Evolutionary conservation across 805 yeast genomes (phyloP), one percentile per base, ranked within the genome.

Genomic region (Saturnispora besseyi): DNA sequence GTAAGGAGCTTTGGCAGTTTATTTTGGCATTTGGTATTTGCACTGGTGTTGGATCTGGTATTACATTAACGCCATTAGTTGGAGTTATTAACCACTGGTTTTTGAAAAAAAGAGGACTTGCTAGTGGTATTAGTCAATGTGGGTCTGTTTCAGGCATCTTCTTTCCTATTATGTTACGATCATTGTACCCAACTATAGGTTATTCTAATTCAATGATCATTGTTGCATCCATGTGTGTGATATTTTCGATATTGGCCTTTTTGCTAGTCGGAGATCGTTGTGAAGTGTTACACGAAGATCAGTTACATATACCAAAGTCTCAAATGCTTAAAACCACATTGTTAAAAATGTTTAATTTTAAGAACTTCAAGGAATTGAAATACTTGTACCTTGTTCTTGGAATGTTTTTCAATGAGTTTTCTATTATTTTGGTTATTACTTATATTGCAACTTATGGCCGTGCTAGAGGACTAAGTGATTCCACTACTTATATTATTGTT

Each of bases 51-150:
- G 87, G 87, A 0, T 72, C 77, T 34, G 84, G 85, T 2, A 62
- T 82, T 33, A 71, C 81, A 42, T 72, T 79, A 63, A 74, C 82
- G 6, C 88, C 89, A 0, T 63, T 80, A 40, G 71, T 83, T 5
- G 77, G 85, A 12, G 81, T 79, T 22, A 73, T 81, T 0, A 77
- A 81, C 26, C 87, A 84, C 52, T 84, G 86, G 82, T 84, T 83
- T 61, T 65, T 70, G 36, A 66, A 63, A 32, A 80, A 71, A 56
- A 69, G 89, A 57, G 89, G 83, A 1, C 68, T 72, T 52, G 83
- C 81, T 1, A 67, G 72, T 12, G 75, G 79, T 22, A 51, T 72
- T 1, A 77, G 79, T 0, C 73, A 77, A 3, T 66, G 72, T 50
- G 82, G 82, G 18, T 71, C 78, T 1, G 56, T 75, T 15, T 80